Percentiles rank a stretch among this genome's conserved stretches.
Conservation (phyloP, 2,329 filamentous ascomycete species). For the Calonectria pteridis region DNA sequence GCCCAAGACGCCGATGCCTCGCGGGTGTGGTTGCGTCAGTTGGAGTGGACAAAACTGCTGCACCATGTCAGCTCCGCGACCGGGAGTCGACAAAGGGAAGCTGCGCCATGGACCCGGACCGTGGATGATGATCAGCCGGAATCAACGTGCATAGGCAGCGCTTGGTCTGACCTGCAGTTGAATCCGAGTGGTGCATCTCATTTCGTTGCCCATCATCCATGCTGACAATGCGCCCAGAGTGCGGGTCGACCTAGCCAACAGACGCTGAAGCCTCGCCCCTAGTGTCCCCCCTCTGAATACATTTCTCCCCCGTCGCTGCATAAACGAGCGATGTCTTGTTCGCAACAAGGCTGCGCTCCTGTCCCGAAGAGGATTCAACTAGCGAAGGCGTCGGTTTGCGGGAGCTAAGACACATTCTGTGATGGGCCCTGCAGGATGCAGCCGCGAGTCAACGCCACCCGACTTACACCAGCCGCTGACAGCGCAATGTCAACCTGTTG, state of each 20-base stretch:
- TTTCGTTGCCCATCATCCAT: slow-evolving; percentile 3
- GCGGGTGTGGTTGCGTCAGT: not conserved
- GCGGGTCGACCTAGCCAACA: not conserved
- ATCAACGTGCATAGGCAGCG: slow-evolving; percentile 18
- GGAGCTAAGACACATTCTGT: not conserved
- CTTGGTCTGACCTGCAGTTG: slow-evolving; percentile 12
- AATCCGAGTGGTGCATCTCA: slow-evolving; percentile 20
- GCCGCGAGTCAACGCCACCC: not conserved
- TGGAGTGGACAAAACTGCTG: slow-evolving; percentile 5
- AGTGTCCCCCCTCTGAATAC: not conserved
- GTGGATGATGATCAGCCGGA: slow-evolving; percentile 36
- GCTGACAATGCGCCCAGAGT: not conserved
- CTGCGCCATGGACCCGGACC: slow-evolving; percentile 40
- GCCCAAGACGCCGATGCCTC: not conserved
- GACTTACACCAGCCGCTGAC: not conserved
- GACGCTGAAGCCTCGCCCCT: not conserved
- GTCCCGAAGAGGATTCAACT: not conserved
- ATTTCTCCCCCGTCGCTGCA: not conserved
- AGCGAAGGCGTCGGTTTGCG: not conserved
- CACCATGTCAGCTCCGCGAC: slow-evolving; percentile 25
- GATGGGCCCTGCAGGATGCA: not conserved
- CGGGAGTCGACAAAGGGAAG: slow-evolving; percentile 18
- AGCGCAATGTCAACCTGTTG: not conserved
- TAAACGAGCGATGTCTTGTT: not conserved
- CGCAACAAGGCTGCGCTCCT: not conserved